phyloP scores from a whole-genome alignment of 2,329 filamentous ascomycete genomes.

The Epichloe amarillans region DNA sequence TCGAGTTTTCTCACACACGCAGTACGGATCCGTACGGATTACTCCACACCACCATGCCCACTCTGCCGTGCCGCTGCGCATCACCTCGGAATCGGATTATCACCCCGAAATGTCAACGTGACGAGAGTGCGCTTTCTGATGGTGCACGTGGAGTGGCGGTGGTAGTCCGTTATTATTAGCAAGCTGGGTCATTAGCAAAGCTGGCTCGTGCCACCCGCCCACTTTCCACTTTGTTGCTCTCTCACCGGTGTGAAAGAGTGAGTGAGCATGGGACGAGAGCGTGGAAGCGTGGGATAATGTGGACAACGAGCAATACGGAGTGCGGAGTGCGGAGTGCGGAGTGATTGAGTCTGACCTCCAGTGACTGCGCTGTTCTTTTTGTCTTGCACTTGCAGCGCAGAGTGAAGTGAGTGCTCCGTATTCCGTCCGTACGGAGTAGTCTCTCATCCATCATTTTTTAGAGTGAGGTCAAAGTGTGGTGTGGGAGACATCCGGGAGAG shows the following conservation, averaged over 20 bases:
- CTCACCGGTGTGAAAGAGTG: background rate
- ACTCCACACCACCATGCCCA: background rate
- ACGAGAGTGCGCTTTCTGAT: background rate
- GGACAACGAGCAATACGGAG: too few species aligned
- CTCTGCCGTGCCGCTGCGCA: background rate
- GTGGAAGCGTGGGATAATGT: background rate
- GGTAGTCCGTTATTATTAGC: too few species aligned
- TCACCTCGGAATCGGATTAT: background rate
- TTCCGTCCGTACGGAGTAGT: too few species aligned
- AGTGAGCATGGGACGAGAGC: background rate
- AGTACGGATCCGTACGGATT: too few species aligned
- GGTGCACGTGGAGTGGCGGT: background rate
- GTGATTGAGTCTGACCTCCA: background rate
- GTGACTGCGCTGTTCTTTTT: too few species aligned
- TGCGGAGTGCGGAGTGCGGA: too few species aligned
- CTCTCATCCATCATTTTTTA: too few species aligned
- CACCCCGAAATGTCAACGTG: background rate
- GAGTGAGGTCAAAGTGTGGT: too few species aligned
- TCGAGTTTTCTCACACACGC: background rate
- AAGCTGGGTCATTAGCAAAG: background rate
- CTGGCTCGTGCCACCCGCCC: conserved; percentile 1
- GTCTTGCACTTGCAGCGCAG: too few species aligned
- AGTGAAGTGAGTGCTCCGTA: too few species aligned
- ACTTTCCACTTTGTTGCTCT: background rate
- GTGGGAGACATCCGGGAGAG: too few species aligned